These are phyloP conservation scores for Mucor sp. DNA, from an alignment of 371 early-diverging fungal genomes.

Conservation along the genomic window DNA sequence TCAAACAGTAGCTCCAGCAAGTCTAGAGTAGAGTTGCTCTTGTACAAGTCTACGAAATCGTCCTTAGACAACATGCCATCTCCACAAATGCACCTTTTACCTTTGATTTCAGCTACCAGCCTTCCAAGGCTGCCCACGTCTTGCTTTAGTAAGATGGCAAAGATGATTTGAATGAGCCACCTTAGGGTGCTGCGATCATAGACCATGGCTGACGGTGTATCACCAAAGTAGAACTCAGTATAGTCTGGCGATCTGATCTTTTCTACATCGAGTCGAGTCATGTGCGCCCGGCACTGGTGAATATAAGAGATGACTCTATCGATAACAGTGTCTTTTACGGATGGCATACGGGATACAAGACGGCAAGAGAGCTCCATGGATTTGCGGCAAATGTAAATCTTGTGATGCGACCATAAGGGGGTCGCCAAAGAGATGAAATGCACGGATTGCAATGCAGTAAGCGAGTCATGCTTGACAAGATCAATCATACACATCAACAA, in stretches of 20 bases:
- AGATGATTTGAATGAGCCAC: neutral
- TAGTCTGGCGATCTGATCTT: slow-evolving; percentile 10
- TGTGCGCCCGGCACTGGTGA: neutral
- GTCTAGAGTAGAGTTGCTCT: neutral
- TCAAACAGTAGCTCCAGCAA: slow-evolving; percentile 1
- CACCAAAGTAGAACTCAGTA: slow-evolving; percentile 20
- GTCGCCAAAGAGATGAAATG: neutral
- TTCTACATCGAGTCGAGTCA: slow-evolving; percentile 1
- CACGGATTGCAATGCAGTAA: neutral
- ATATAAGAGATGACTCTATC: neutral
- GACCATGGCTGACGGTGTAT: neutral
- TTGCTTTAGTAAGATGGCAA: neutral
- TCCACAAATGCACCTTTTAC: neutral
- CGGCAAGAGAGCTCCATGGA: slow-evolving; percentile 17
- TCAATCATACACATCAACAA: slow-evolving; percentile 16
- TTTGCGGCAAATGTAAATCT: slow-evolving; percentile 13
- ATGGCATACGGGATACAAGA: neutral
- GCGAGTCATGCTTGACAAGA: slow-evolving; percentile 5
- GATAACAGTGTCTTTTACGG: neutral
- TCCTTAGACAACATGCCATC: neutral
- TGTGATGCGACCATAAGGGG: slow-evolving; percentile 5
- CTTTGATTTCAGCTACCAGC: neutral
- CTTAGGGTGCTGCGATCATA: neutral
- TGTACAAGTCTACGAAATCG: neutral
- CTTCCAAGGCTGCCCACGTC: neutral